phyloP scores from a whole-genome alignment of 192 early-diverging fungal species.

The Thamnidium elegans region DNA sequence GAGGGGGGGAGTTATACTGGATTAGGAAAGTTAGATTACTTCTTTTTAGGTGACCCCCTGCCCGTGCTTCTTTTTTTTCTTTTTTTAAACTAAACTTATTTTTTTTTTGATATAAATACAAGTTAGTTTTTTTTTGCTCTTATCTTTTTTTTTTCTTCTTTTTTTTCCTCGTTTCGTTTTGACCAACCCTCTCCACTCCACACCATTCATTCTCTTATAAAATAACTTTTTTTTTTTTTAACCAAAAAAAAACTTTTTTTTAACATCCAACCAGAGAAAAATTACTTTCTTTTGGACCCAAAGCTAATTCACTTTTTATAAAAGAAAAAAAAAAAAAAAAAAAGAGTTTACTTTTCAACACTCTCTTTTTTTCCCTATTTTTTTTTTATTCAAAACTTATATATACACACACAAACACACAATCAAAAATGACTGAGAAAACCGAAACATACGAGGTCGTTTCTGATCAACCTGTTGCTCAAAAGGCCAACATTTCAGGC shows the following conservation, averaged over 20 bases:
- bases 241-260: background rate
- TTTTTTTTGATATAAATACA: background rate
- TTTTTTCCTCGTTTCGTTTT: conserved; percentile 19
- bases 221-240: conserved; percentile 1
- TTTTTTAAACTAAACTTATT: too few species aligned
- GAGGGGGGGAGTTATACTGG: background rate
- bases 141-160: conserved; percentile 19
- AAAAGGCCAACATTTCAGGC: conserved; percentile 7
- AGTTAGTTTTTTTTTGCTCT: background rate
- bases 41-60: conserved; percentile 1
- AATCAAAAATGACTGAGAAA: conserved; percentile 19
- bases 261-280: background rate
- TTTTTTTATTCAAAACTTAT: conserved; percentile 3
- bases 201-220: conserved; percentile 7
- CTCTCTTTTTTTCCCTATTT: conserved; percentile 7
- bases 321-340: conserved; percentile 8
- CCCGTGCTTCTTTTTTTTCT: background rate
- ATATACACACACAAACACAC: background rate
- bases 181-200: background rate
- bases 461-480: conserved; percentile 14
- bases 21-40: conserved; percentile 11
- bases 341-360: conserved; percentile 12
- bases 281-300: background rate
- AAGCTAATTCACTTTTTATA: conserved; percentile 6
- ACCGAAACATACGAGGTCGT: conserved; percentile 33